These are phyloP conservation scores for Scortechinia acanthostroma DNA, from an alignment of 2,329 filamentous ascomycete species.

Conservation along the genomic window DNA sequence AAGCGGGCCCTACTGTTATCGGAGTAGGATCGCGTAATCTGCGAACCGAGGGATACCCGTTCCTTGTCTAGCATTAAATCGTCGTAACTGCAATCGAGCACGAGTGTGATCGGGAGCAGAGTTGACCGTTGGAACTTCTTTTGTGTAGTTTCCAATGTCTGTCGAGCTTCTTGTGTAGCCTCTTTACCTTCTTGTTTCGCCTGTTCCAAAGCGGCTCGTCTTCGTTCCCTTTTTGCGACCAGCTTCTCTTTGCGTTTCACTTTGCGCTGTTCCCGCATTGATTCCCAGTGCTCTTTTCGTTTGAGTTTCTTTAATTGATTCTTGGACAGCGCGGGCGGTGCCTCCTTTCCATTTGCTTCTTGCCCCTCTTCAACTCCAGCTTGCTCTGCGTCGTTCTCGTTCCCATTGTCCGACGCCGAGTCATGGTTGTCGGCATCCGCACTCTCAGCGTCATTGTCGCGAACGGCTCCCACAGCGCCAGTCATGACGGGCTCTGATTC, in stretches of 20 bases:
- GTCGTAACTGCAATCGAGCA: slow-evolving; percentile 59
- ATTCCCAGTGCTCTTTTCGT: background rate
- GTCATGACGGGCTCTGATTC: background rate
- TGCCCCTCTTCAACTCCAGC: background rate
- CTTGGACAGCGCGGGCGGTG: background rate
- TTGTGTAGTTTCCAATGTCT: background rate
- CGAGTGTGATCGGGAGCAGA: slow-evolving; percentile 46
- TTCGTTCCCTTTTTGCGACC: slow-evolving; percentile 40
- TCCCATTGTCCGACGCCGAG: background rate
- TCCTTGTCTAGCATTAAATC: slow-evolving; percentile 54
- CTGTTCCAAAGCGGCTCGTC: slow-evolving; percentile 14
- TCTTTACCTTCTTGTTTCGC: background rate
- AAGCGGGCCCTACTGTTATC: slow-evolving; percentile 47
- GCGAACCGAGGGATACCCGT: slow-evolving; percentile 45
- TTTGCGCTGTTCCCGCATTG: slow-evolving; percentile 33
- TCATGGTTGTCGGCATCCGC: background rate
- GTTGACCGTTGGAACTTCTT: slow-evolving; percentile 19
- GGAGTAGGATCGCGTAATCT: slow-evolving; percentile 55
- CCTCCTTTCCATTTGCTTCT: background rate
- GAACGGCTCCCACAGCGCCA: background rate
- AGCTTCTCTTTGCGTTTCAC: slow-evolving; percentile 47
- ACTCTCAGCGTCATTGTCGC: too few species aligned
- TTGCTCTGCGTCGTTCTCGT: background rate
- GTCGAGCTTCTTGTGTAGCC: background rate
- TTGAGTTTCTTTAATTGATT: background rate